phyloP scores from a whole-genome alignment of 2,329 filamentous ascomycete species.

The Fusarium sp. region DNA sequence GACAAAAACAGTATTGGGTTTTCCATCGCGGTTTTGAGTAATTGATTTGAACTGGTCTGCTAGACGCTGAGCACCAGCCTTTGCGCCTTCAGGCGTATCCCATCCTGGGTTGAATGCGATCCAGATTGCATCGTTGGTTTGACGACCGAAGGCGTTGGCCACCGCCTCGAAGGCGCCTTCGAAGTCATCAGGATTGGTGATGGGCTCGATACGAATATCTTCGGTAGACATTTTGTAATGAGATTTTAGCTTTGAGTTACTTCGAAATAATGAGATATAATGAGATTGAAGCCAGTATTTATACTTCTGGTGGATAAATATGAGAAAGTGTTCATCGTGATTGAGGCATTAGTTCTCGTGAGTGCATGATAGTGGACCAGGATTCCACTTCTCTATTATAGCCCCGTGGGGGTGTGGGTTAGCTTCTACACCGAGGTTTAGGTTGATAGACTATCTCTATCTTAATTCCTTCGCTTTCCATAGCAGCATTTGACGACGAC shows the following conservation, averaged over 20 bases:
- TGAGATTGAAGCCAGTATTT: not conserved
- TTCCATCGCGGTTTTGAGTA: conserved; percentile 56
- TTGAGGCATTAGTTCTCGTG: conserved; percentile 26
- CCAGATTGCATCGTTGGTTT: conserved; percentile 64
- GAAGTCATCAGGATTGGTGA: conserved; percentile 47
- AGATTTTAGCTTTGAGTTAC: fast-evolving
- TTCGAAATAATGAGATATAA: not conserved
- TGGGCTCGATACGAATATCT: conserved; percentile 43
- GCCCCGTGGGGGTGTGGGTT: conserved; percentile 9
- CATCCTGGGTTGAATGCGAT: conserved; percentile 63
- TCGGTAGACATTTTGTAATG: not conserved
- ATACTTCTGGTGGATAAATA: not conserved
- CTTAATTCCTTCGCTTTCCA: not conserved
- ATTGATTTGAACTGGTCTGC: conserved; percentile 54
- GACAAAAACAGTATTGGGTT: conserved; percentile 62
- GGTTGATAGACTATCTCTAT: not conserved
- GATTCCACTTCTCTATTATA: conserved; percentile 23
- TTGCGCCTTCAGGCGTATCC: conserved; percentile 60
- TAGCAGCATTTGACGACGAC: not conserved
- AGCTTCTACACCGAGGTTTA: not conserved
- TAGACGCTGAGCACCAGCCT: conserved; percentile 52
- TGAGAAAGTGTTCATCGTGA: not conserved
- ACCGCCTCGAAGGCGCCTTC: conserved; percentile 40
- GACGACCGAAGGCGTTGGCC: conserved; percentile 58
- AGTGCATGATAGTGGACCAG: conserved; percentile 22